Conservation (phyloP, 768 basidiomycete species). For the Mycena epipterygia region DNA sequence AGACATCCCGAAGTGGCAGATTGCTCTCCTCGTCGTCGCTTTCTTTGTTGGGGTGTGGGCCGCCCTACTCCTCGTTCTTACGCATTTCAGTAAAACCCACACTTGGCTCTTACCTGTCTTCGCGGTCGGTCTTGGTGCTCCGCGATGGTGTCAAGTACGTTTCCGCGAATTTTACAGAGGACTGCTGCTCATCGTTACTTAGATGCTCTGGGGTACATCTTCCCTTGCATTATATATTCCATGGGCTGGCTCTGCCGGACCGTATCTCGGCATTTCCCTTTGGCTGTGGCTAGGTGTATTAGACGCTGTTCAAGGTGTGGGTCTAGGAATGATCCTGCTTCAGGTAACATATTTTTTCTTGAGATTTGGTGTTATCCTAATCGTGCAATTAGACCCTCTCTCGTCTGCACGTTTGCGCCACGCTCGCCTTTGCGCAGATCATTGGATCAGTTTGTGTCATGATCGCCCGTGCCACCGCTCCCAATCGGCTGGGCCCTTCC, state of each 20-base stretch:
- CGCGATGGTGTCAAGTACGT: slow-evolving; percentile 91
- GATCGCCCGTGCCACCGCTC: slow-evolving; percentile 92
- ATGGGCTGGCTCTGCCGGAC: slow-evolving; percentile 89
- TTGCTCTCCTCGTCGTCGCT: slow-evolving; percentile 78
- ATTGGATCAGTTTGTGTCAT: slow-evolving; percentile 93
- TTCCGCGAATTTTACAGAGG: not conserved
- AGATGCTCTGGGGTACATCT: slow-evolving; percentile 97
- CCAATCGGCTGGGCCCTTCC: slow-evolving; percentile 89
- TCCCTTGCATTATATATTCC: slow-evolving; percentile 94
- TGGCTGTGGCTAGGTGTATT: slow-evolving; percentile 98
- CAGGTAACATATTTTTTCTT: slow-evolving; percentile 59
- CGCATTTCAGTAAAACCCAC: slow-evolving; percentile 91
- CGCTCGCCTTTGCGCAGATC: slow-evolving; percentile 90
- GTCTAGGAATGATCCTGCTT: slow-evolving; percentile 91
- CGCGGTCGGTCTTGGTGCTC: slow-evolving; percentile 94
- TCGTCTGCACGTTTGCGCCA: slow-evolving; percentile 94
- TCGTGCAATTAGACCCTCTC: slow-evolving; percentile 74
- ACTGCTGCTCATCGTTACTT: slow-evolving; percentile 20
- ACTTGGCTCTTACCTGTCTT: slow-evolving; percentile 97
- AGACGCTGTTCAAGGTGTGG: slow-evolving; percentile 95
- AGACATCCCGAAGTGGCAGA: slow-evolving; percentile 86
- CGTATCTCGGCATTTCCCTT: slow-evolving; percentile 89
- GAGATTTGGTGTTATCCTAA: slow-evolving; percentile 37
- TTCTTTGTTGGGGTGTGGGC: slow-evolving; percentile 96
- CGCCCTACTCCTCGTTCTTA: slow-evolving; percentile 78